A percentile compares a stretch with the other conserved stretches of the same genome.
Conservation (phyloP, 78 protist genomes). For the Bigelowiella natans region DNA sequence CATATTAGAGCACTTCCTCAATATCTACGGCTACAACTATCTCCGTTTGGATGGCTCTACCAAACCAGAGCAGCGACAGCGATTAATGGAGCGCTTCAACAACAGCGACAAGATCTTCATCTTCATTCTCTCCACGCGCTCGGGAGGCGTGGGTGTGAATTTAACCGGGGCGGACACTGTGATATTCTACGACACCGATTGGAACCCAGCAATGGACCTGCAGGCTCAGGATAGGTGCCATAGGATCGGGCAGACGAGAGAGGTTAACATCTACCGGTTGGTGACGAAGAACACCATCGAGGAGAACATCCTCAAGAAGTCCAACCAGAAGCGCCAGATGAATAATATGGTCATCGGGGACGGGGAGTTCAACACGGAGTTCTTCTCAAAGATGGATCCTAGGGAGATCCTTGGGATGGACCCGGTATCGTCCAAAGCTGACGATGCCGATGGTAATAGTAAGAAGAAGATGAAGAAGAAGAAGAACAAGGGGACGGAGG, state of each 20-base stretch:
- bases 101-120: constrained; percentile 46
- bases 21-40: constrained; percentile 60
- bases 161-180: constrained; percentile 95
- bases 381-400: background rate
- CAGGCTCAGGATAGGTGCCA: constrained; percentile 93
- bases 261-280: constrained; percentile 87
- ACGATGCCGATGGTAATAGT: background rate
- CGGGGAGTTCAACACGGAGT: background rate
- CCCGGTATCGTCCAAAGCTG: background rate
- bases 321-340: constrained; percentile 64
- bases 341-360: constrained; percentile 53
- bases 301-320: constrained; percentile 76
- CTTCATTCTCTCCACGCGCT: constrained; percentile 80
- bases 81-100: constrained; percentile 74
- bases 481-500: background rate
- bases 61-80: constrained; percentile 63
- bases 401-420: background rate
- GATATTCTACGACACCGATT: constrained; percentile 87
- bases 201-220: constrained; percentile 87
- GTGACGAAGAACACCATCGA: constrained; percentile 66
- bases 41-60: constrained; percentile 90
- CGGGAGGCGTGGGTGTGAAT: constrained; percentile 92
- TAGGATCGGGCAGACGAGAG: constrained; percentile 87
- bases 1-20: constrained; percentile 74
- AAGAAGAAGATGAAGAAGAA: background rate